Evolutionary conservation across 192 early-diverging fungal genomes (phyloP).

Genomic region (Linderina pennispora): DNA sequence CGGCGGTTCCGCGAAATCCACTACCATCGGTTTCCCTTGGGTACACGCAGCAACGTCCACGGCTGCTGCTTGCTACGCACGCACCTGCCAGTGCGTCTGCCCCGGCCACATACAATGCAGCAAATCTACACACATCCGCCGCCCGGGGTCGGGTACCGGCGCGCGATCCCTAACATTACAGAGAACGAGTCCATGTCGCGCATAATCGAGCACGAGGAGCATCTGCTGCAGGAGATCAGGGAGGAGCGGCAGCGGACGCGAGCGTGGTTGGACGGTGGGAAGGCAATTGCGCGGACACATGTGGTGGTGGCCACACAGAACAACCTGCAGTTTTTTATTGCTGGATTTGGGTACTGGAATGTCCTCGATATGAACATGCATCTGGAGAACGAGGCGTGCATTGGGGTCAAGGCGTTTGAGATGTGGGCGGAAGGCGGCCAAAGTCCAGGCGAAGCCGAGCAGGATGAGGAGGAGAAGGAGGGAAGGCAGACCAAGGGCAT

Average conservation of each 20-base stretch:
- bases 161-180: no score
- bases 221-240: conserved; percentile 10
- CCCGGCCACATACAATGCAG: conserved; percentile 44
- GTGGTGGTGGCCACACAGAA: conserved; percentile 41
- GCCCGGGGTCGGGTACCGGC: conserved; percentile 36
- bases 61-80: conserved; percentile 38
- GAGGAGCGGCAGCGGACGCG: conserved; percentile 22
- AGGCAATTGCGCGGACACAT: conserved; percentile 24
- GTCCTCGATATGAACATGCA: conserved; percentile 33
- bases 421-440: conserved; percentile 1
- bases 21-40: conserved; percentile 40
- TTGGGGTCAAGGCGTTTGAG: conserved; percentile 46
- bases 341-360: conserved; percentile 48
- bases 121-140: conserved; percentile 35
- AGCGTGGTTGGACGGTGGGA: conserved; percentile 14
- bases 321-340: conserved; percentile 34
- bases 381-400: conserved; percentile 35
- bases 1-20: conserved; percentile 45
- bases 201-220: conserved; percentile 10
- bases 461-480: conserved; percentile 1
- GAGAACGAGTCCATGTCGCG: conserved; percentile 2
- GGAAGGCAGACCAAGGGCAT: not conserved
- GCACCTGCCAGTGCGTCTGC: conserved; percentile 36
- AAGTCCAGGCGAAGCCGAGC: not conserved
- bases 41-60: conserved; percentile 43